Evolutionary conservation across 164 flowering plant species (phyloP), one percentile per base, ranked within the genome.

Genomic region (Santalum album): DNA sequence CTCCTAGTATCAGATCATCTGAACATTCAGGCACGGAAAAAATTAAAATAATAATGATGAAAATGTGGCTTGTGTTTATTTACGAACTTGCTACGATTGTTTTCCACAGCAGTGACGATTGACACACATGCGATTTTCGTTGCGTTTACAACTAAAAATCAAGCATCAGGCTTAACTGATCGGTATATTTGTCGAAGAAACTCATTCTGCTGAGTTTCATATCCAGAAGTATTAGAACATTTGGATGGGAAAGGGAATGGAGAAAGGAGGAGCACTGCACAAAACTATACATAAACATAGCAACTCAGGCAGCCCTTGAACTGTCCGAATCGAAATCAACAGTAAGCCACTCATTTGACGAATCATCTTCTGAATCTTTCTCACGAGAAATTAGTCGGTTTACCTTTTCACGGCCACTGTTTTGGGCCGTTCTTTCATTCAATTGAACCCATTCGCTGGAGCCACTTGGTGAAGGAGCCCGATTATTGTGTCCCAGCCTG

Each of bases 331-430:
- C 77, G 35, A 57, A 71, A 71, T 80, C 80, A 51, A 83, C 65
- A 17, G 62, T 64, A 55, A 73, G 78, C 90, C 86, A 83, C 39
- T 73, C 90, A 53, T 26, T 76, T 19, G 79, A 76, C 26, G 69
- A 75, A 55, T 80, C 86, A 58, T 74, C 77, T 59, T 75, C 81
- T 40, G 86, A 80, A 53, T 74, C 80, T 60, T 67, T 75, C 24
- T 64, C 78, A 25, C 60, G 58, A 23, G 62, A 60, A 51, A 46
- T 58, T 47, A 63, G 59, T 24, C 27, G 65, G 38, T 54, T 36
- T 34, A 35, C 44, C 59, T 66, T 76, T 18, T 55, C 68, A 42
- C n/a, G 46, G 56, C 61, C 68, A 44, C 53, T 55, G 26, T 55
- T 55, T 27, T 39, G 43, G 15, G 51, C 68, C 27, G 74, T 57